These are phyloP conservation scores for Aquilaria sinensis DNA, from an alignment of 345 rosid genomes.

Conservation along the genomic window DNA sequence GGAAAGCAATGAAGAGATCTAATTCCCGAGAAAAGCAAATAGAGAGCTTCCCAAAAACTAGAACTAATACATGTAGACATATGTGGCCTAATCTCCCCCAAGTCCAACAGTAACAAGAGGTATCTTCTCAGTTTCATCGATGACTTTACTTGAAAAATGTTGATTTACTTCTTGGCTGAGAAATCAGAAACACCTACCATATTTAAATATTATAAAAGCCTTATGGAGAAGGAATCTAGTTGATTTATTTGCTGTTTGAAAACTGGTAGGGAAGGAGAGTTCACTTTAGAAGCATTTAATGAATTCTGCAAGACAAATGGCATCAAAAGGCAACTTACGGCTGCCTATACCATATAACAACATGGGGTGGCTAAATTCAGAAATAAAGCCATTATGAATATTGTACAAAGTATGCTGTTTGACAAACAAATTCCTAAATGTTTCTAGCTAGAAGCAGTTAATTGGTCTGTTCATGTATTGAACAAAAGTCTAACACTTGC, in stretches of 20 bases:
- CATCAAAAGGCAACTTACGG: neutral
- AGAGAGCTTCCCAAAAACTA: neutral
- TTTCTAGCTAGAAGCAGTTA: too few species aligned
- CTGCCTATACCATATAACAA: neutral
- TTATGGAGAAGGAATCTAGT: slow-evolving; percentile 4
- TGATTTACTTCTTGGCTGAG: neutral
- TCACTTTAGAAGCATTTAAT: neutral
- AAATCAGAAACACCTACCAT: neutral
- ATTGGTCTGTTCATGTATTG: too few species aligned
- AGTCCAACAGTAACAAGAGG: neutral
- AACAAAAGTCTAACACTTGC: too few species aligned
- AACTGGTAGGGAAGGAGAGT: neutral
- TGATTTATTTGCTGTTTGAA: neutral
- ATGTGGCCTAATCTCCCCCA: neutral
- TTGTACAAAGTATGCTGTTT: neutral
- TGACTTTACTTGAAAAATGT: neutral
- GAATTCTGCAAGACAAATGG: neutral
- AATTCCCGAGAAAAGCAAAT: neutral
- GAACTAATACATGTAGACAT: neutral
- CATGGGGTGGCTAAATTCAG: slow-evolving; percentile 1
- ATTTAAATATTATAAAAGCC: neutral
- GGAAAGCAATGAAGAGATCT: neutral
- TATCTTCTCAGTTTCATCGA: neutral
- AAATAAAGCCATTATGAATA: slow-evolving; percentile 4
- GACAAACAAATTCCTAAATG: too few species aligned